Evolutionary conservation across 441 rosid species (phyloP), one percentile per base, ranked within the genome.

Genomic region (Adansonia rubrostipa): DNA sequence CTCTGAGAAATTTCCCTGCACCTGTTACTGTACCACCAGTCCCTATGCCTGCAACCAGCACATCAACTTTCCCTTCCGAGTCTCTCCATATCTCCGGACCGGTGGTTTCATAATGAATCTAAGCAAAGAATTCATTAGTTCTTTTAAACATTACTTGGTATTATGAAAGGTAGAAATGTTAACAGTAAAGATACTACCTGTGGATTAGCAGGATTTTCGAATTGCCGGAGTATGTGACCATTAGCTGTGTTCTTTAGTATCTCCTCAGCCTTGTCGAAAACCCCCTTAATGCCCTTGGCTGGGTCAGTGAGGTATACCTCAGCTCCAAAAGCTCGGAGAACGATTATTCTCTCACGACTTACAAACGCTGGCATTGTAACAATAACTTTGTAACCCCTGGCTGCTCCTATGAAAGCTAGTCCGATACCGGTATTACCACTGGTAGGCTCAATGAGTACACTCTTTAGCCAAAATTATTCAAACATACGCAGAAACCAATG

Each of bases 21-120:
- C 99, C 98, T 2, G 96, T 86, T 63, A 93, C 82, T 0, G 97
- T 92, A 65, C 99, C 98, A 54, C 96, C 99, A 6, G 98, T 95
- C 47, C 98, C 97, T 76, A 92, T 87, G 54, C 91, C 96, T 0
- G 91, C 87, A 9, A 95, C 88, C 54, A 95, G 79, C 22, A 84
- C 86, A 79, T 89, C 97, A 72, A 92, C 91, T 86, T 90, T 81
- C 69, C 90, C 99, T 53, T 79, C 93, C 0, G 98, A 86, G 77
- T 87, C 96, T 64, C 80, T 88, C 99, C 99, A 95, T 78, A 93
- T 91, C 88, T 95, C 99, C 0, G 93, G 98, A 33, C 98, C 98
- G 24, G 95, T 92, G 70, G 98, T 90, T 80, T 82, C 89, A 56
- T 92, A 95, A 77, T 93, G 99, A 77, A 90, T 85, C 99, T 92